phyloP scores from a whole-genome alignment of 2,329 filamentous ascomycete species.

The Periconia digitata region DNA sequence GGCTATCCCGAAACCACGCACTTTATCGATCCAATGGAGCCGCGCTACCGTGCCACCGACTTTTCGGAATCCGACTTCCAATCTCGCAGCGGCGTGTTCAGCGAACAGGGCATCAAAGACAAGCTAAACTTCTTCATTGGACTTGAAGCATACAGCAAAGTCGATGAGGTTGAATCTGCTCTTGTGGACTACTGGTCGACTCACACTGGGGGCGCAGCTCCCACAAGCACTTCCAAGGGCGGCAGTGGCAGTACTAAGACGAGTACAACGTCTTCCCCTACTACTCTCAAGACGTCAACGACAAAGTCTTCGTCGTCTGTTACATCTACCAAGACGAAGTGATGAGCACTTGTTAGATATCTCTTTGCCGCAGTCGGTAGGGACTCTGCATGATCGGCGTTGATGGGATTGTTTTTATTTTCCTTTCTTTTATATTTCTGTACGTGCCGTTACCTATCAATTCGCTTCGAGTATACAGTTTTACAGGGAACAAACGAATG shows the following conservation, averaged over 20 bases:
- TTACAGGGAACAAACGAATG: too few species aligned
- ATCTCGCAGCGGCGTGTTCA: conserved; percentile 13
- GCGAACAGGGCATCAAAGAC: conserved; percentile 13
- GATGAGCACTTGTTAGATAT: neutral
- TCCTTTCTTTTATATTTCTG: neutral
- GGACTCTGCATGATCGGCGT: too few species aligned
- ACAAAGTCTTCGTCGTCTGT: neutral
- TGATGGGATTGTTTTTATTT: too few species aligned
- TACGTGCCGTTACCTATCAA: too few species aligned
- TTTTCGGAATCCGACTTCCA: conserved; percentile 6
- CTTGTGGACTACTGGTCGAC: conserved; percentile 24
- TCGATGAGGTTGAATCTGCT: conserved; percentile 14
- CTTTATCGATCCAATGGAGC: conserved; percentile 25
- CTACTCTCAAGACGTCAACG: neutral
- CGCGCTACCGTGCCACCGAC: conserved; percentile 16
- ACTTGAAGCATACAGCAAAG: conserved; percentile 24
- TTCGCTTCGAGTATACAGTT: too few species aligned
- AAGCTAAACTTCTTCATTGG: conserved; percentile 19
- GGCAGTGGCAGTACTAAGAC: neutral
- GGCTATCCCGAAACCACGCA: conserved; percentile 28
- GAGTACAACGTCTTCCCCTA: neutral
- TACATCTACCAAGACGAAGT: neutral
- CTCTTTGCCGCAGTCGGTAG: neutral
- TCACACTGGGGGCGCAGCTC: neutral
- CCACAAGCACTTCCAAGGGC: neutral